Percentiles rank a stretch among this genome's conserved stretches.
These are phyloP conservation scores for Elongisporangium anandrum DNA, from an alignment of 352 stramenopile species.

Conservation along the genomic window DNA sequence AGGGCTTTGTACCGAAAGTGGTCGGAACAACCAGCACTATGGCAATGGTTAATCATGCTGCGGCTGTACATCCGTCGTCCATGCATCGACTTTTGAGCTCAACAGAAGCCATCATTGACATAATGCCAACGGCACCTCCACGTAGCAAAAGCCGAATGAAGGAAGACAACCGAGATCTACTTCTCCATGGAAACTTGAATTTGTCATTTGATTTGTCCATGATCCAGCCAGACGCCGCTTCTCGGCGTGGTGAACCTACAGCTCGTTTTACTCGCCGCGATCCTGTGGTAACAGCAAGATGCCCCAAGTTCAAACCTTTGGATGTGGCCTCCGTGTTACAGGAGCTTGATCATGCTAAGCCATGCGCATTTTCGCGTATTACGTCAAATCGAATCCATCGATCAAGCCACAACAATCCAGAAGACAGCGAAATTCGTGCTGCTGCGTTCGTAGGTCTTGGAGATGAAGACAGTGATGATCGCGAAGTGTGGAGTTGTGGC, in stretches of 20 bases:
- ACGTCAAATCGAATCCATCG: background rate
- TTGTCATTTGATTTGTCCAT: slow-evolving; percentile 33
- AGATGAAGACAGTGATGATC: slow-evolving; percentile 50
- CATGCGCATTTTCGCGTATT: slow-evolving; percentile 5
- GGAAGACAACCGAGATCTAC: slow-evolving; percentile 30
- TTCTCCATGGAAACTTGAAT: slow-evolving; percentile 14
- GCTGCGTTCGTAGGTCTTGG: background rate
- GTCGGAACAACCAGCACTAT: slow-evolving; percentile 9
- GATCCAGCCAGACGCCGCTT: slow-evolving; percentile 13
- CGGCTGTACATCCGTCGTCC: background rate
- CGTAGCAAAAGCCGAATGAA: slow-evolving; percentile 11
- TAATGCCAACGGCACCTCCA: background rate
- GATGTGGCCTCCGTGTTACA: slow-evolving; percentile 30
- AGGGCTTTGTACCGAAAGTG: slow-evolving; percentile 12
- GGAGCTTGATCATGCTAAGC: slow-evolving; percentile 35
- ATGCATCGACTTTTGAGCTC: background rate
- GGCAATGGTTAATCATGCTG: background rate
- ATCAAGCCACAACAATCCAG: background rate
- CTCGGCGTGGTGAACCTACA: slow-evolving; percentile 8
- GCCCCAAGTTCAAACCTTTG: slow-evolving; percentile 47
- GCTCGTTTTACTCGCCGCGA: slow-evolving; percentile 8
- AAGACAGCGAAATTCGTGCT: background rate
- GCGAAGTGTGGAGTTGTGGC: slow-evolving; percentile 91
- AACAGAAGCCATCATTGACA: background rate
- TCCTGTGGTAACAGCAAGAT: slow-evolving; percentile 17